Base-by-base conservation (phyloP, 2,329 filamentous ascomycete species). In the Apiospora kogelbergensis region DNA sequence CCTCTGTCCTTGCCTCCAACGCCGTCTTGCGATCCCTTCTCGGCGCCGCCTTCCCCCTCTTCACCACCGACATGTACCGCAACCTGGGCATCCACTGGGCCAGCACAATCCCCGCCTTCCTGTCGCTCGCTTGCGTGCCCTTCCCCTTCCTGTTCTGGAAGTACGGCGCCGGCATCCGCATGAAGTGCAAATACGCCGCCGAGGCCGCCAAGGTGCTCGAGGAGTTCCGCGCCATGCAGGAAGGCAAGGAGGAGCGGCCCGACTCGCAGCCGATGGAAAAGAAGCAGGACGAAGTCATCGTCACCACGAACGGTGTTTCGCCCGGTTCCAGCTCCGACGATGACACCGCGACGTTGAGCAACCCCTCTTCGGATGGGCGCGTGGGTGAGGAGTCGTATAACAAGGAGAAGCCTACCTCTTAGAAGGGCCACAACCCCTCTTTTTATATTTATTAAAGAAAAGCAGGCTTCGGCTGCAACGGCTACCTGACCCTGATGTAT, bases 61-160 rank as follows among this genome's bases (percentile, higher is more conserved):
- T 94, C 79, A 92, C 91, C 0, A 60, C 53, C 9, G 37, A 80
- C 30, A 82, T 82, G 80, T 82, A 80, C 70, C 63, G 77, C n/a
- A 75, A 75, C 24, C 76, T 83, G 6, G 85, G 86, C 37, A 86
- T 88, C 66, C 86, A 89, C 74, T 89, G 88, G 88, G 88, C 85
- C 0, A 84, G 81, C 3, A 83, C 82, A 0, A 80, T 89, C 13
- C 87, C 87, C 0, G 88, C 83, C 0, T 89, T 90, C 78, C 80
- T 89, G 3, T 85, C 86, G 0, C 74, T 89, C 3, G 80, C 80
- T 7, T 89, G 87, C 73, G 81, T 89, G 1, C 86, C 87, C 0
- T 84, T 89, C 71, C 66, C 93, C 0, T 91, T 92, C 79, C 78
- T 95, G 20, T 93, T 95, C 80, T 93, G 92, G 81, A 89, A 87